phyloP scores from a whole-genome alignment of 176 grass and related monocot genomes.

The Oryza meridionalis region DNA sequence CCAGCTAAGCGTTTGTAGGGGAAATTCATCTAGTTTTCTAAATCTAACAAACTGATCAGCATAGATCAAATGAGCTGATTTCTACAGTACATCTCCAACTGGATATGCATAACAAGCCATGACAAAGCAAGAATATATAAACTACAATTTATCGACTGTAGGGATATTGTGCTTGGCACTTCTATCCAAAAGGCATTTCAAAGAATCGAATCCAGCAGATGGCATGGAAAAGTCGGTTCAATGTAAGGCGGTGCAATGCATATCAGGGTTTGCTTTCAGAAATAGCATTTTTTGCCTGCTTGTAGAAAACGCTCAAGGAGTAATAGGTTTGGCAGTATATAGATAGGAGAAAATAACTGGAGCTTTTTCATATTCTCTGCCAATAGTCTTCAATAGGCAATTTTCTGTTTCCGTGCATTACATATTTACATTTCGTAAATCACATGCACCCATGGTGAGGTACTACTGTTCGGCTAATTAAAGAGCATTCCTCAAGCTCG shows the following conservation, averaged over 20 bases:
- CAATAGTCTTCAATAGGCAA: background rate
- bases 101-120: slow-evolving; percentile 24
- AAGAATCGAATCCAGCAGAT: background rate
- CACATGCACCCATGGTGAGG: background rate
- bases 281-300: background rate
- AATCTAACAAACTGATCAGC: background rate
- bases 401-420: background rate
- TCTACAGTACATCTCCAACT: slow-evolving; percentile 21
- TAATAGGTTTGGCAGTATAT: background rate
- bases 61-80: background rate
- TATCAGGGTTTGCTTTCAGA: slow-evolving; percentile 10
- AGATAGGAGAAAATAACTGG: background rate
- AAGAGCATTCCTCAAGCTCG: background rate
- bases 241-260: background rate
- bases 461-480: slow-evolving; percentile 15
- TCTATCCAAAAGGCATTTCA: background rate
- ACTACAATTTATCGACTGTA: background rate
- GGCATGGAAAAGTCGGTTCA: slow-evolving; percentile 18
- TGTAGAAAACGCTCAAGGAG: background rate
- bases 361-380: slow-evolving; percentile 1
- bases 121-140: slow-evolving; percentile 18
- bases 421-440: slow-evolving; percentile 2
- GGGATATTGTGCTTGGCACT: background rate
- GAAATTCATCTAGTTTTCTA: background rate
- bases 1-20: background rate